A percentile compares a stretch with the other conserved stretches of the same genome.
phyloP scores from a whole-genome alignment of 805 yeast species.

The Barnettozyma californica region DNA sequence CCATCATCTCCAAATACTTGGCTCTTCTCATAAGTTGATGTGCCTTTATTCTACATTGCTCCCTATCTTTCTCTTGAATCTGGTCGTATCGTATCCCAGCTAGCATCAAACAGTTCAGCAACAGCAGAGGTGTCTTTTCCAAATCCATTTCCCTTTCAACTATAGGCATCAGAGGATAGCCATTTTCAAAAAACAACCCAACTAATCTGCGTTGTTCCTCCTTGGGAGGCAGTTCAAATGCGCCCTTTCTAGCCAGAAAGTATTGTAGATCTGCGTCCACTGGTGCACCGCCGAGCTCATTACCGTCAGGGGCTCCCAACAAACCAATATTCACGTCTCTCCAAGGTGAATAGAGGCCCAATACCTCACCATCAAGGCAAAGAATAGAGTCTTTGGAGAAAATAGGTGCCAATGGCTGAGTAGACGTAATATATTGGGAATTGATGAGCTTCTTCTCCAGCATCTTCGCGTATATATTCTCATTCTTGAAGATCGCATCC shows the following conservation, averaged over 20 bases:
- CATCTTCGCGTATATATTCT: conserved; percentile 8
- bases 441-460: conserved; percentile 6
- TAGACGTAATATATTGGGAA: conserved; percentile 11
- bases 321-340: conserved; percentile 4
- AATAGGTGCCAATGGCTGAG: conserved; percentile 11
- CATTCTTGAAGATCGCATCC: conserved; percentile 1
- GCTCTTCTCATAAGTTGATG: conserved; percentile 2
- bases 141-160: conserved; percentile 3
- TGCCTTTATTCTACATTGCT: background rate
- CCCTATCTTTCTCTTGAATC: background rate
- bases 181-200: conserved; percentile 3
- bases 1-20: conserved; percentile 9
- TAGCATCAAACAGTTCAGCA: conserved; percentile 8
- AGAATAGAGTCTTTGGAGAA: conserved; percentile 10
- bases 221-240: conserved; percentile 5
- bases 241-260: conserved; percentile 5
- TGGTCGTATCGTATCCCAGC: conserved; percentile 4
- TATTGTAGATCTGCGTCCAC: conserved; percentile 7
- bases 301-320: background rate
- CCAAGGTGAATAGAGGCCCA: conserved; percentile 11
- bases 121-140: conserved; percentile 3
- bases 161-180: conserved; percentile 9
- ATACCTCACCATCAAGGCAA: conserved; percentile 11
- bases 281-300: background rate
- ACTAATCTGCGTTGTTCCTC: conserved; percentile 2